A percentile compares a stretch with the other conserved stretches of the same genome.
Conservation (phyloP, 192 early-diverging fungal species). For the Backusella sp. region DNA sequence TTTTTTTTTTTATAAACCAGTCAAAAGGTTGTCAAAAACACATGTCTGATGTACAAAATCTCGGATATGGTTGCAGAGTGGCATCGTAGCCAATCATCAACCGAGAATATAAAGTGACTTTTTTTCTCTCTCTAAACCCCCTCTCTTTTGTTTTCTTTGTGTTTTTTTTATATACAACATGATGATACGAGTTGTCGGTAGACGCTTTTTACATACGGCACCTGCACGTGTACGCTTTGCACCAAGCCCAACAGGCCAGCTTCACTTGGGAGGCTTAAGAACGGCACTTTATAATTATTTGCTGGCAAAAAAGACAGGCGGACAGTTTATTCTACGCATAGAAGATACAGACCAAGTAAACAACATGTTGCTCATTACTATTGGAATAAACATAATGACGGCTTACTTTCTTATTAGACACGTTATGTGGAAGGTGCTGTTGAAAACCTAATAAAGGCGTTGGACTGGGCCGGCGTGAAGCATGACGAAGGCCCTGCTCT, state of each 20-base stretch:
- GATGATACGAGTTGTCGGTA: neutral
- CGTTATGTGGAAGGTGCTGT: slow-evolving; percentile 72
- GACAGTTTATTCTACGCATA: slow-evolving; percentile 82
- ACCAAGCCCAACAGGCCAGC: slow-evolving; percentile 88
- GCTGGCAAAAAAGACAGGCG: slow-evolving; percentile 70
- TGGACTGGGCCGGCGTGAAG: slow-evolving; percentile 75
- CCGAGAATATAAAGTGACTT: neutral
- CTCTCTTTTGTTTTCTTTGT: neutral
- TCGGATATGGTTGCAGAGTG: neutral
- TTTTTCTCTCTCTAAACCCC: neutral
- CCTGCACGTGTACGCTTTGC: slow-evolving; percentile 86
- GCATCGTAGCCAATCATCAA: neutral
- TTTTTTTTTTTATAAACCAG: slow-evolving; percentile 12
- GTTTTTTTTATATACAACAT: neutral
- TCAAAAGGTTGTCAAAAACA: slow-evolving; percentile 9
- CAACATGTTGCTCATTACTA: neutral
- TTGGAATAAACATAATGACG: neutral
- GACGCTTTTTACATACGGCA: neutral
- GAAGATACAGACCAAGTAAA: slow-evolving; percentile 89
- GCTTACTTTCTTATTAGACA: slow-evolving; percentile 45
- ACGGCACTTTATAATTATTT: slow-evolving; percentile 93
- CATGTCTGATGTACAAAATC: neutral
- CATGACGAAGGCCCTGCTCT: slow-evolving; percentile 76
- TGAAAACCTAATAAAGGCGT: slow-evolving; percentile 59
- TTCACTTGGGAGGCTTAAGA: slow-evolving; percentile 91